Conservation (phyloP, 2,329 filamentous ascomycete genomes). For the Xylariaceae sp. region DNA sequence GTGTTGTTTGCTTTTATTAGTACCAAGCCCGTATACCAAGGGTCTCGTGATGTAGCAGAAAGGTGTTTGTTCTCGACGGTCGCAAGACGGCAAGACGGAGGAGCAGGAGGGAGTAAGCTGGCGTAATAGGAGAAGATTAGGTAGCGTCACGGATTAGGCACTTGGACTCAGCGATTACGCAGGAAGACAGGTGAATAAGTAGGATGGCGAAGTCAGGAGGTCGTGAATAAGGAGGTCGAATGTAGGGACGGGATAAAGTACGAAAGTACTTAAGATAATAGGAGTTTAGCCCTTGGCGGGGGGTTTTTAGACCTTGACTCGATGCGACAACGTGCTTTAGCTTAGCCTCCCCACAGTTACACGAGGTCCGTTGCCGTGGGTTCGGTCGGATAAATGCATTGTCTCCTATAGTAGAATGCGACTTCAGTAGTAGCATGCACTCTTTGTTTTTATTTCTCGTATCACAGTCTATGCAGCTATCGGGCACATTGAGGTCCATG, state of each 20-base stretch:
- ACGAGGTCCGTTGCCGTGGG: too few relatives aligned
- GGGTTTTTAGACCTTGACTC: slow-evolving; percentile 15
- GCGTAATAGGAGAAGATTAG: background rate
- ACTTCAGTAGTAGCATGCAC: too few relatives aligned
- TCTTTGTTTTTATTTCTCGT: too few relatives aligned
- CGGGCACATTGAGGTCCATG: too few relatives aligned
- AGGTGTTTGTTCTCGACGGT: background rate
- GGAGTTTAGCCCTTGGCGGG: background rate
- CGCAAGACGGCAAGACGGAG: background rate
- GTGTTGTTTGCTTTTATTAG: background rate
- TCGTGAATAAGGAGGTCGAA: background rate
- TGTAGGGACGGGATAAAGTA: background rate
- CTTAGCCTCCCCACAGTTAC: background rate
- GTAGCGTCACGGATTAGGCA: background rate
- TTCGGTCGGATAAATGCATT: too few relatives aligned
- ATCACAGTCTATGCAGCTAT: too few relatives aligned
- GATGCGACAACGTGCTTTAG: slow-evolving; percentile 17
- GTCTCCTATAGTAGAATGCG: too few relatives aligned
- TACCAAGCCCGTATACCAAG: too few relatives aligned
- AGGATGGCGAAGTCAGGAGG: background rate
- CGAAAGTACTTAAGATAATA: background rate
- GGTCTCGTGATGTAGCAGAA: too few relatives aligned
- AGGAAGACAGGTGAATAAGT: too few relatives aligned
- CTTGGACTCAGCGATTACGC: too few relatives aligned
- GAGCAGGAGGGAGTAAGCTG: background rate